These are phyloP conservation scores for Lactarius tabidus DNA, from an alignment of 768 basidiomycete species.

Conservation along the genomic window DNA sequence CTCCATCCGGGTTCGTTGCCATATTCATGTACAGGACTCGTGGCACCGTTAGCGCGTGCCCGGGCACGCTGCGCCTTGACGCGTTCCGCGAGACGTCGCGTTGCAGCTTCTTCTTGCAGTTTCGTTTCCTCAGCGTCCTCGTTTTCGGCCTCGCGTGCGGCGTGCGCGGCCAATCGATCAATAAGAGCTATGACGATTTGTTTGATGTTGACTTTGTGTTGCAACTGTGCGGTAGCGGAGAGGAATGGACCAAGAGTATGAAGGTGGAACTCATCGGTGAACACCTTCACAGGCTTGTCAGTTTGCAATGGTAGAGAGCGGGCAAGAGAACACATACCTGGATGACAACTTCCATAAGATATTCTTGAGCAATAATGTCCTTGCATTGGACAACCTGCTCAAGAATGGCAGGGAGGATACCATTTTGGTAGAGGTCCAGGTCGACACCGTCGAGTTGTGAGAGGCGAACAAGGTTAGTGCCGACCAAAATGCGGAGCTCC, in stretches of 20 bases:
- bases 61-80: slow-evolving; percentile 71
- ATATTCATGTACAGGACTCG: slow-evolving; percentile 25
- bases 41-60: slow-evolving; percentile 45
- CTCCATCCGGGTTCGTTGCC: slow-evolving; percentile 26
- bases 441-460: slow-evolving; percentile 97
- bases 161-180: slow-evolving; percentile 92
- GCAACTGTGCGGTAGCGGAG: slow-evolving; percentile 91
- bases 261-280: slow-evolving; percentile 97
- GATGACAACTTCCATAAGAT: slow-evolving; percentile 99
- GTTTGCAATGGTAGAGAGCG: not conserved
- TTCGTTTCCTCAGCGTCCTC: slow-evolving; percentile 95
- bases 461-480: slow-evolving; percentile 94
- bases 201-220: slow-evolving; percentile 98
- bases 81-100: slow-evolving; percentile 80
- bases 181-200: slow-evolving; percentile 97
- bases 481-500: slow-evolving; percentile 93
- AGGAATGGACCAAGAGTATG: slow-evolving; percentile 96
- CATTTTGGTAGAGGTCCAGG: slow-evolving; percentile 81
- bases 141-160: slow-evolving; percentile 94
- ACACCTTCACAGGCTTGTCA: slow-evolving; percentile 57
- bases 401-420: slow-evolving; percentile 86
- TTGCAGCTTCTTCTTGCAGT: slow-evolving; percentile 89
- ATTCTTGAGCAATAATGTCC: slow-evolving; percentile 98
- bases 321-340: slow-evolving; percentile 52
- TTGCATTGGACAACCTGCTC: slow-evolving; percentile 99